Evolutionary conservation across 2,329 filamentous ascomycete species (phyloP), one percentile per base, ranked within the genome.

Genomic region (Talaromyces sp.): DNA sequence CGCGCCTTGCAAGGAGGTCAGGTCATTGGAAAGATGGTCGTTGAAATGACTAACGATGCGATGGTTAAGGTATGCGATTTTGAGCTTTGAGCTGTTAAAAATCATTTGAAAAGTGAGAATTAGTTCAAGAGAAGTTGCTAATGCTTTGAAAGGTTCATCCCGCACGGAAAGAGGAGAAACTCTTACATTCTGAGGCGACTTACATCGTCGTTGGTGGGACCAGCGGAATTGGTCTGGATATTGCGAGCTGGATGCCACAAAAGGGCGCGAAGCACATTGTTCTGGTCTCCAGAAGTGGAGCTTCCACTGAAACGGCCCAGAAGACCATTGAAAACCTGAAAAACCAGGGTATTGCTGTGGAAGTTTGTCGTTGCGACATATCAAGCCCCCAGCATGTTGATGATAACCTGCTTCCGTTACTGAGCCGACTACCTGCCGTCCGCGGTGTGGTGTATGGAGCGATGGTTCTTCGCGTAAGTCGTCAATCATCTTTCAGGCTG

Each of bases 171-270:
- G 58, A 59, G 16, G 60, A 61, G 16, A 52, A 52, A 6, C 55
- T 64, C 3, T 56, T 64, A 3, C 49, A 42, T 5, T 16, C 57
- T 6, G 56, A 64, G 11, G 74, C 69, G 1, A 81, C 82, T 0
- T 86, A 86, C 53, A 56, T 86, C 4, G 68, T 86, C 2, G 75
- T 77, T 2, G 84, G 84, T n/a, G 82, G 82, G 1, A 73, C 84
- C 0, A 82, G 82, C 9, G 84, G 83, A 1, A 73, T 86, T 1
- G 84, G 83, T 1, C 74, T 76, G 11, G 77, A 76, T 55, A 77
- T 86, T 29, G 77, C 81, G 1, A 71, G 76, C 47, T 74, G 82
- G 48, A 70, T 86, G 40, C 70, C 74, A 29, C 60, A 66, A 9
- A 76, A 78, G 5, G 84, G 84, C 3, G 83, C 77, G 1, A 75